These are phyloP conservation scores for Scytalidium sp. DNA, from an alignment of 2,329 filamentous ascomycete genomes.

Conservation along the genomic window DNA sequence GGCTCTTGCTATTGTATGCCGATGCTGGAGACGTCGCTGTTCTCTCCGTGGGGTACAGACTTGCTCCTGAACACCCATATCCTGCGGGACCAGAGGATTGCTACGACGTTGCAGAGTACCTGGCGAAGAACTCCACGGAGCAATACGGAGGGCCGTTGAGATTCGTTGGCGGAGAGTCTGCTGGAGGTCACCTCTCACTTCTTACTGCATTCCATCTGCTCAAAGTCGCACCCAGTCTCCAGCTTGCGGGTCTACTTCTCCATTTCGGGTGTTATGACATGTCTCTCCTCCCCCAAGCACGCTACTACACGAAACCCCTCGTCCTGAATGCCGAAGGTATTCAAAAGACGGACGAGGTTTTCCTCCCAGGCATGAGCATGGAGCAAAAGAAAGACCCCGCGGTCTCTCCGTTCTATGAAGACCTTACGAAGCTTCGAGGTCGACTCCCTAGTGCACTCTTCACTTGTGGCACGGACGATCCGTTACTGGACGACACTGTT, in stretches of 20 bases:
- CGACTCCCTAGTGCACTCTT: conserved; percentile 51
- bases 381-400: conserved; percentile 39
- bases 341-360: conserved; percentile 40
- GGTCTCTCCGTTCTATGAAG: conserved; percentile 48
- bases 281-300: conserved; percentile 36
- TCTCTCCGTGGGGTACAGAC: conserved; percentile 55
- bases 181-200: conserved; percentile 47
- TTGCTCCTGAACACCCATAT: conserved; percentile 57
- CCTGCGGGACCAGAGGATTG: conserved; percentile 54
- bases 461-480: conserved; percentile 51
- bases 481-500: conserved; percentile 48
- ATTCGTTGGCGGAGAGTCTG: conserved; percentile 48
- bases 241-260: conserved; percentile 46
- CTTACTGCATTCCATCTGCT: conserved; percentile 46
- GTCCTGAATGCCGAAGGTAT: conserved; percentile 46
- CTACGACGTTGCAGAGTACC: conserved; percentile 51
- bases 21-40: conserved; percentile 45
- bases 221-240: conserved; percentile 32
- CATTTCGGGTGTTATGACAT: conserved; percentile 52
- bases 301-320: conserved; percentile 15
- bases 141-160: conserved; percentile 38
- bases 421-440: conserved; percentile 32
- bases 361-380: conserved; percentile 37
- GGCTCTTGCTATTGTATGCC: conserved; percentile 45
- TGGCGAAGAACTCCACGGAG: conserved; percentile 43